Percentiles rank a stretch among this genome's conserved stretches.
Evolutionary conservation across 495 filamentous ascomycete species (phyloP).

Genomic region (Ascobolus immersus): DNA sequence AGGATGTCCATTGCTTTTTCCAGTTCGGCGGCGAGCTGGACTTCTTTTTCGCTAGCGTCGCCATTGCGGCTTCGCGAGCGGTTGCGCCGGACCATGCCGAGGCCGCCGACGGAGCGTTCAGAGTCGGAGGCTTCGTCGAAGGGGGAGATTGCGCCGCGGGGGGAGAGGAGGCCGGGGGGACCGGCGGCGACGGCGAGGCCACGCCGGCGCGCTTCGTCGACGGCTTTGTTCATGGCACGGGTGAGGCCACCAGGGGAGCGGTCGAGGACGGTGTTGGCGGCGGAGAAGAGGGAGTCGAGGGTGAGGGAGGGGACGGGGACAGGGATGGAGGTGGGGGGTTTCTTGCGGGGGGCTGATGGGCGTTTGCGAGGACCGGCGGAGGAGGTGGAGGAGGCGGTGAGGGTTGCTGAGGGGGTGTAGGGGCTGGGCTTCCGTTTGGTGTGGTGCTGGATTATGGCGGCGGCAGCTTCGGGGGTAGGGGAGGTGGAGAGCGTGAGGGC

Average conservation of each 20-base stretch:
- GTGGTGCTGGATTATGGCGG: slow-evolving; percentile 24
- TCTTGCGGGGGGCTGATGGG: not conserved
- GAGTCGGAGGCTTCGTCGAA: slow-evolving; percentile 2
- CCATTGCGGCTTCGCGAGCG: no score
- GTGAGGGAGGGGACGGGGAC: slow-evolving; percentile 5
- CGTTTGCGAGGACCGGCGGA: no score
- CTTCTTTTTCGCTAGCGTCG: no score
- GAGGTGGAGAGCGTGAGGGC: slow-evolving; percentile 55
- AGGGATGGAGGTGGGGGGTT: slow-evolving; percentile 1
- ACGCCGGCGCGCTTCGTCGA: slow-evolving; percentile 4
- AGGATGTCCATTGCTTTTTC: no score
- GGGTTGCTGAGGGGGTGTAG: not conserved
- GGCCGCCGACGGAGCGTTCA: slow-evolving; percentile 7
- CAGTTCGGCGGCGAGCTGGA: no score
- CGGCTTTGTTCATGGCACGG: slow-evolving; percentile 1
- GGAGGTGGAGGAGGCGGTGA: not conserved
- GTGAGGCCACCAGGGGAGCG: slow-evolving; percentile 3
- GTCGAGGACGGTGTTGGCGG: slow-evolving; percentile 4
- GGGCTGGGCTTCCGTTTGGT: not conserved
- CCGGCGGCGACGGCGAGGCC: slow-evolving; percentile 8
- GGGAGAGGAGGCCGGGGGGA: slow-evolving; percentile 5
- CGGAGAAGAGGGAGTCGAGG: slow-evolving; percentile 2
- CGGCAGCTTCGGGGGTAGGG: slow-evolving; percentile 30
- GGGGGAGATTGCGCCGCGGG: slow-evolving; percentile 6
- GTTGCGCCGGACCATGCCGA: no score